Percentiles rank a stretch among this genome's conserved stretches.
phyloP scores from a whole-genome alignment of 148 eudicot genomes.

The Talinum fruticosum region DNA sequence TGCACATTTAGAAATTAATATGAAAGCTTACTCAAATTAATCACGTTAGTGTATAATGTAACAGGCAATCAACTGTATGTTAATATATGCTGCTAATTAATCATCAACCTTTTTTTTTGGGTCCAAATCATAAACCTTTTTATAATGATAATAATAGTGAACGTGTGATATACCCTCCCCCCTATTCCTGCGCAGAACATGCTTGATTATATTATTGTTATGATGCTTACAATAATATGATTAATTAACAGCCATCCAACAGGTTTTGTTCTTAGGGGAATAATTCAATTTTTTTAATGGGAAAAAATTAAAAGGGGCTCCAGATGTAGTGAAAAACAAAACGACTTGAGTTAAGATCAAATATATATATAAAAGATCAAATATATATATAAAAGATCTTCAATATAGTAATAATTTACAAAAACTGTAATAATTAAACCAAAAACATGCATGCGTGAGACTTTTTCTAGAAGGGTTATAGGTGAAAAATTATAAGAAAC shows the following conservation, averaged over 20 bases:
- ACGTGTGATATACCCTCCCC: constrained; percentile 25
- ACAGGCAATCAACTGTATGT: background rate
- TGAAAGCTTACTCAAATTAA: background rate
- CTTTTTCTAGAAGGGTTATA: too few species aligned
- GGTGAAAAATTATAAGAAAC: too few species aligned
- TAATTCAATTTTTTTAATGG: too few species aligned
- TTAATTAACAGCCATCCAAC: too few species aligned
- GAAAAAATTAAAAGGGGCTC: background rate
- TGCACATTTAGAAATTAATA: background rate
- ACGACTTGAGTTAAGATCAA: background rate
- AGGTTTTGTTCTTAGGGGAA: too few species aligned
- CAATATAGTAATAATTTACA: too few species aligned
- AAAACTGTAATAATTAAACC: too few species aligned
- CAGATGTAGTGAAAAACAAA: background rate
- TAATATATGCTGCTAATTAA: background rate
- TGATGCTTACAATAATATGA: constrained; percentile 1
- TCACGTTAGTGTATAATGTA: background rate
- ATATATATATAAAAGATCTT: too few species aligned
- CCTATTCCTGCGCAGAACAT: constrained; percentile 27
- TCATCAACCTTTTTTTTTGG: background rate
- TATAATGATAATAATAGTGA: constrained; percentile 17
- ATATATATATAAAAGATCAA: too few species aligned
- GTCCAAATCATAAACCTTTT: background rate
- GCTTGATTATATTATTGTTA: constrained; percentile 20
- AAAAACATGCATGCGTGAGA: too few species aligned